A percentile compares a stretch with the other conserved stretches of the same genome.
These are phyloP conservation scores for Heteromeles arbutifolia DNA, from an alignment of 306 rosid genomes.

Conservation along the genomic window DNA sequence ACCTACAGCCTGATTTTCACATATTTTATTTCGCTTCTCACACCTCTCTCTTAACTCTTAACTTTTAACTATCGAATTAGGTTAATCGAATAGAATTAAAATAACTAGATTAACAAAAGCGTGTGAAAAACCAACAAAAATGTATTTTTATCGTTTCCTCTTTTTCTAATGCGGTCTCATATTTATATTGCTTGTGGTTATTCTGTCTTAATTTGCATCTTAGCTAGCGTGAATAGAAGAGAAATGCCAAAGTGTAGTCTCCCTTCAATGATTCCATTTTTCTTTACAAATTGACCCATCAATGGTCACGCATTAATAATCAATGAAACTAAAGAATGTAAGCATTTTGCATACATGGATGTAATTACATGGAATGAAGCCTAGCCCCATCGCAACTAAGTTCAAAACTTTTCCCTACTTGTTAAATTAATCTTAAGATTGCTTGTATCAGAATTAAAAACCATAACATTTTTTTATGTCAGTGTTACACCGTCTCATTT, in stretches of 20 bases:
- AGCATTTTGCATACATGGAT: neutral
- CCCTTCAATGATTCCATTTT: neutral
- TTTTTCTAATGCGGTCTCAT: neutral
- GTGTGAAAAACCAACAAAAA: neutral
- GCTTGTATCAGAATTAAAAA: neutral
- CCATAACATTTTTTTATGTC: too few species aligned
- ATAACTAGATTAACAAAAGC: too few species aligned
- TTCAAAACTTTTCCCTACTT: too few species aligned
- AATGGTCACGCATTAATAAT: neutral
- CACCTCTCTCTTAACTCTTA: too few species aligned
- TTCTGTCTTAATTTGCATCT: neutral
- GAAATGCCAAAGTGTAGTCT: neutral
- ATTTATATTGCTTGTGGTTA: neutral
- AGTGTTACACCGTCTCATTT: neutral
- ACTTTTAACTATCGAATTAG: neutral
- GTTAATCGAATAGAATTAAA: too few species aligned
- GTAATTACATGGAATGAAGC: neutral
- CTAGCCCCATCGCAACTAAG: neutral
- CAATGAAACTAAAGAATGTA: neutral
- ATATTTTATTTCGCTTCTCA: too few species aligned
- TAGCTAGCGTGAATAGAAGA: neutral
- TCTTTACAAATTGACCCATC: neutral
- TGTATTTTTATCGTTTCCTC: neutral
- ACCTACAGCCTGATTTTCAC: neutral
- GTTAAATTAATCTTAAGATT: too few species aligned